Evolutionary conservation across 2,329 filamentous ascomycete genomes (phyloP), one percentile per base, ranked within the genome.

Genomic region (Penicillium sp.): DNA sequence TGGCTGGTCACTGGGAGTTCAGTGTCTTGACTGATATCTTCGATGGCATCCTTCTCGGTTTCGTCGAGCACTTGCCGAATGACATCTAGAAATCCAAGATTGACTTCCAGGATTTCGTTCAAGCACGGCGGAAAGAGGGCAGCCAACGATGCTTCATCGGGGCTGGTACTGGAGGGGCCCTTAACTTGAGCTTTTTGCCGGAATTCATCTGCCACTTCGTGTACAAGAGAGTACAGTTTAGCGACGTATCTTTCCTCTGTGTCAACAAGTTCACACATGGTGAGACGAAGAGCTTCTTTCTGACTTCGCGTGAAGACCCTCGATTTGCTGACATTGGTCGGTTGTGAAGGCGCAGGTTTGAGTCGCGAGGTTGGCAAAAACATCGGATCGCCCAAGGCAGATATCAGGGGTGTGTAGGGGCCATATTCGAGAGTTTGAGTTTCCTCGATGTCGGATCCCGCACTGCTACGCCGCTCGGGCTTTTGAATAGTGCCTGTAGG

Each of bases 161-260:
- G 88, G 62, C 87, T 91, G 55, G 82, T 79, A 67, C 88, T 91
- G 51, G 79, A 78, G 28, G 78, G 68, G 11, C 76, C 71, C 61
- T 81, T 81, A 27, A 75, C 75, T 61, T 80, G 84, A 4, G 87
- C 86, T 56, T 85, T 87, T 45, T 86, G 76, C 28, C 89, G 85
- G 63, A 95, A 92, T 55, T 95, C 89, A 48, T 84, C 83, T 24
- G 90, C 90, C 27, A 96, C 84, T 53, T 87, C 84, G 56, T 88
- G 84, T 38, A 96, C 88, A 54, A 99, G 75, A 60, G 94, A 89
- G 55, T 89, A 84, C 50, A 99, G 74, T 70, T 97, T 96, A 63
- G 82, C 81, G 38, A 99, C 90, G 71, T 97, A 99, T 69, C 90
- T 87, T 68, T 94, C 90, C 70, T 99, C 94, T 0, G 94, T 99